Evolutionary conservation across 1,139 yeast genomes (phyloP).

Genomic region (Suhomyces chickasaworum): DNA sequence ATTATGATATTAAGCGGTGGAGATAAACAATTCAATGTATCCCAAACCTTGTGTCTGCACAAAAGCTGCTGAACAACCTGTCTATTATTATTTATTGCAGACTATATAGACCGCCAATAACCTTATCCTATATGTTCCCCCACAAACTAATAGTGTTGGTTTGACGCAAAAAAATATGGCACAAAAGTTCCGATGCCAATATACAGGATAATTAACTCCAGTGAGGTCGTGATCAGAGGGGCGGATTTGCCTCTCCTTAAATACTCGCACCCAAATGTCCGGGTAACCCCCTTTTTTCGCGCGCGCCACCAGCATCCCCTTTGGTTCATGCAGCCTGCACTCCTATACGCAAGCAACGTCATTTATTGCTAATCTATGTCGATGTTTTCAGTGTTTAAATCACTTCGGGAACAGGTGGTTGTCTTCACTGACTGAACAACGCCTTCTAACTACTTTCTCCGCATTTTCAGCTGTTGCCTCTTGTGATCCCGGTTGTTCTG

Average conservation of each 20-base stretch:
- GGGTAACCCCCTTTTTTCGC: slow-evolving; percentile 48
- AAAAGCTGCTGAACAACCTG: slow-evolving; percentile 11
- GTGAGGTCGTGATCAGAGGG: slow-evolving; percentile 1
- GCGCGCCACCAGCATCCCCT: slow-evolving; percentile 72
- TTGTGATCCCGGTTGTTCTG: neutral
- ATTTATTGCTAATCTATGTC: slow-evolving; percentile 12
- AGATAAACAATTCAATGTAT: slow-evolving; percentile 50
- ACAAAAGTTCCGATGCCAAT: slow-evolving; percentile 11
- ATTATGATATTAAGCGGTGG: slow-evolving; percentile 18
- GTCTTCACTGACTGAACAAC: neutral
- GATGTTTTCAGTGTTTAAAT: neutral
- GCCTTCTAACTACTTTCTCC: neutral
- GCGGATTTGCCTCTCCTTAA: slow-evolving; percentile 21
- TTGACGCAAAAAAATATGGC: slow-evolving; percentile 9
- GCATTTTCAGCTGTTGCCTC: neutral
- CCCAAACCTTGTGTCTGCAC: slow-evolving; percentile 27
- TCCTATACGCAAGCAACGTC: slow-evolving; percentile 5
- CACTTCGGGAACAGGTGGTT: neutral
- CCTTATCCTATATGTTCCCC: slow-evolving; percentile 11
- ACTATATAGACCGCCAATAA: slow-evolving; percentile 12
- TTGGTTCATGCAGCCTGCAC: slow-evolving; percentile 55
- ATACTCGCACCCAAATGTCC: slow-evolving; percentile 28
- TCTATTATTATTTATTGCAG: slow-evolving; percentile 15
- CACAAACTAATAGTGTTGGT: slow-evolving; percentile 12
- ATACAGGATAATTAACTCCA: slow-evolving; percentile 14